Evolutionary conservation across 257 asterid genomes (phyloP).

Genomic region (Mentha longifolia): DNA sequence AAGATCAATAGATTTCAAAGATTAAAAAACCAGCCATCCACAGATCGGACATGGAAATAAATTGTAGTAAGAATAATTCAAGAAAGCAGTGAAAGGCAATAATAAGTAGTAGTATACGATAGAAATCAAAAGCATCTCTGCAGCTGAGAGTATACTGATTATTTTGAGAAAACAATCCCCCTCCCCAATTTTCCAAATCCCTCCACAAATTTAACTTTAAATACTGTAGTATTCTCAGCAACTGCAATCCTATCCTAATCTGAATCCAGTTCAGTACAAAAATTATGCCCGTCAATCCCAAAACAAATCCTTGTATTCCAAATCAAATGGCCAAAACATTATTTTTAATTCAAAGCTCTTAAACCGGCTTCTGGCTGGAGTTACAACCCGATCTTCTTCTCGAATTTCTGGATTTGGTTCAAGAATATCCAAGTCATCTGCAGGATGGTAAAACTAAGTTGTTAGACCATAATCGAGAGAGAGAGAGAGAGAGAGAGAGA

Average conservation of each 20-base stretch:
- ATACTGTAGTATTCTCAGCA: conserved; percentile 1
- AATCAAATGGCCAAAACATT: conserved; percentile 40
- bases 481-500: background rate
- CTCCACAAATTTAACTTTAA: conserved; percentile 1
- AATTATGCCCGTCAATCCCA: conserved; percentile 23
- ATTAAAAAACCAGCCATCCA: too few relatives aligned
- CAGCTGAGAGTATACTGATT: conserved; percentile 32
- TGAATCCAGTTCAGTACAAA: conserved; percentile 33
- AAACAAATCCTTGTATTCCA: conserved; percentile 25
- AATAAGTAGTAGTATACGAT: background rate
- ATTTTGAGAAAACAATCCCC: conserved; percentile 32
- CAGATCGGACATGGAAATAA: too few relatives aligned
- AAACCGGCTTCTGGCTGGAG: conserved; percentile 7
- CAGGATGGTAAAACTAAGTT: conserved; percentile 21
- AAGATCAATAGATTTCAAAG: too few relatives aligned
- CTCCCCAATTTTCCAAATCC: conserved; percentile 9
- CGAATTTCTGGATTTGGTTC: conserved; percentile 80
- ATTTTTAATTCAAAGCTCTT: conserved; percentile 33
- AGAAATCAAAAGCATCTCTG: background rate
- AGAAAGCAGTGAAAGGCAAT: background rate
- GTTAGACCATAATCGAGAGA: background rate
- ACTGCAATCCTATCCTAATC: conserved; percentile 40
- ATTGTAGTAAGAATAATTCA: background rate
- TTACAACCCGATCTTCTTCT: conserved; percentile 71
- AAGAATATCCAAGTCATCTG: conserved; percentile 99